Base-by-base conservation (phyloP, 805 yeast species). In the Sungouiozyma intestinalis region DNA sequence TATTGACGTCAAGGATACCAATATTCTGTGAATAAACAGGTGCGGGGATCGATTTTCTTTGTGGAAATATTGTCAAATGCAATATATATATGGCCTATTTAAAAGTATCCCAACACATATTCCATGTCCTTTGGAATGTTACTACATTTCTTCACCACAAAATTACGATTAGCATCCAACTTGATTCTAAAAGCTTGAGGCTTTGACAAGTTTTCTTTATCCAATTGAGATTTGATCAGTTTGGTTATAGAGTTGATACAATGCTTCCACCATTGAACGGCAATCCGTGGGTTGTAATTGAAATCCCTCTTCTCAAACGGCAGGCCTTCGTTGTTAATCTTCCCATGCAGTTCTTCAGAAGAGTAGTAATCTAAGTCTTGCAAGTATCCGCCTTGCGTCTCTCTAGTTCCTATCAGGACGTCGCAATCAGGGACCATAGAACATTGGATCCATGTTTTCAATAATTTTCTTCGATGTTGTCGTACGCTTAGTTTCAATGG, bases 361-460 rank as follows among this genome's bases (percentile, higher is more conserved):
- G 63, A 47, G 37, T 42, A 55, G 44, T 54, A 45, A 16, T 43
- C 40, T 20, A 60, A 35, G 37, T 54, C 57, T n/a, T 45, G 39
- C 29, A 60, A 38, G 11, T 45, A 45, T 13, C 63, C 62, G 24
- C 45, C 47, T 16, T 48, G 48, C 1, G 57, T 43, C 35, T 52
- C 50, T 45, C 64, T 48, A 2, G 48, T 40, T 3, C 65, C 65
- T n/a, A 61, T 43, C 4, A 61, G 33, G 1, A 61, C 40, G 44
- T 58, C 59, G 13, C 62, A 54, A 2, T 45, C 33, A 1, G 63
- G 62, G 1, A 53, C 35, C 21, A 60, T 33, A 4, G 49, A 52
- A 3, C 59, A 54, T 43, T 61, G 65, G 16, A 61, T 24, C 64
- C 64, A 61, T 21, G 63, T 55, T 35, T 57, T 56, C 24, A 61